Conservation (phyloP, 2,329 filamentous ascomycete genomes). For the Colletotrichum sansevieriae region DNA sequence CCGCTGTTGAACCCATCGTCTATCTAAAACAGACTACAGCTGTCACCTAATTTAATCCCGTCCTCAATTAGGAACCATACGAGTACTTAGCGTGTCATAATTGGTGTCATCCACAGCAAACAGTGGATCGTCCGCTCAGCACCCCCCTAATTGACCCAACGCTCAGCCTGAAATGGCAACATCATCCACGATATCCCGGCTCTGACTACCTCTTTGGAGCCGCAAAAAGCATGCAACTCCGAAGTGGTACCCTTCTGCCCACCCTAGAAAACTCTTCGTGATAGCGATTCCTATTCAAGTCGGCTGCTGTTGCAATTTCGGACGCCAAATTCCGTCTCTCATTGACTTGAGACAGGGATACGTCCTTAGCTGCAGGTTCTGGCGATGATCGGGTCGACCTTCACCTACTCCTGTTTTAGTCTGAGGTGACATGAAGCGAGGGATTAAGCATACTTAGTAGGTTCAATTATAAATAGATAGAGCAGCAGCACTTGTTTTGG, state of each 20-base stretch:
- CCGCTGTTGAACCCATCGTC: background rate
- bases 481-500: too few species aligned
- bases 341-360: background rate
- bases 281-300: conserved; percentile 1
- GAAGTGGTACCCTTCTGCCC: background rate
- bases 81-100: background rate
- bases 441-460: too few species aligned
- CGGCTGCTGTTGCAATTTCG: background rate
- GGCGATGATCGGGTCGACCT: too few species aligned
- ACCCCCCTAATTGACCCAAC: too few species aligned
- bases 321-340: background rate
- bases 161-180: background rate
- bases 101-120: background rate
- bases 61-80: conserved; percentile 2
- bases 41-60: conserved; percentile 23
- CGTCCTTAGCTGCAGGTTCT: background rate
- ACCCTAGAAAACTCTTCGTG: conserved; percentile 18
- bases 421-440: too few species aligned
- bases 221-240: background rate
- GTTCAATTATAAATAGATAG: too few species aligned
- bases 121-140: conserved; percentile 14
- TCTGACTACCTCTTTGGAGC: background rate
- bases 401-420: too few species aligned
- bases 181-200: conserved; percentile 6
- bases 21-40: conserved; percentile 25